Evolutionary conservation across 164 flowering plant genomes (phyloP).

Genomic region (Chloranthus sessilifolius): DNA sequence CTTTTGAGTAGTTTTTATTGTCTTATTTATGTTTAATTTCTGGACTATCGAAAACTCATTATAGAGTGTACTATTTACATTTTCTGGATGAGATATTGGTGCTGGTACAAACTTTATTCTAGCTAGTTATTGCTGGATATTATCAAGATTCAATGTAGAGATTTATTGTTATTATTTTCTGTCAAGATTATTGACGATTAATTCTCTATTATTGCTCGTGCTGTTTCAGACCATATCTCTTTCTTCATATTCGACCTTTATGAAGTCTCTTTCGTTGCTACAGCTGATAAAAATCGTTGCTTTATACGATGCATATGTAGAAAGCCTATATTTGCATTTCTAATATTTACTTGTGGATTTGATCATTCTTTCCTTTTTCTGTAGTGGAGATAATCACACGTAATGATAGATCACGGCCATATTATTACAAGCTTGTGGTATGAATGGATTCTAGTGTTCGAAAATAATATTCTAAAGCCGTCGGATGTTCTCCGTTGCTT

Average conservation of each 20-base stretch:
- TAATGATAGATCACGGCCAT: slow-evolving; percentile 24
- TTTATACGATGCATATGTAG: slow-evolving; percentile 6
- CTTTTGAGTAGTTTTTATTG: too few species aligned
- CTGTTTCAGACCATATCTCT: background rate
- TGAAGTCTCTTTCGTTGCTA: background rate
- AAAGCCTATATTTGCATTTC: slow-evolving; percentile 7
- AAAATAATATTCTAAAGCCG: slow-evolving; percentile 10
- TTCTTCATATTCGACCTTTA: background rate
- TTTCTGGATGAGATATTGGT: too few species aligned
- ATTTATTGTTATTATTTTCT: too few species aligned
- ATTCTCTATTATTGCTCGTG: too few species aligned
- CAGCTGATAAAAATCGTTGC: slow-evolving; percentile 8
- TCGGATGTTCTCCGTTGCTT: slow-evolving; percentile 5
- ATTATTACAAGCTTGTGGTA: slow-evolving; percentile 19
- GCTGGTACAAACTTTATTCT: too few species aligned
- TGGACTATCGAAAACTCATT: too few species aligned
- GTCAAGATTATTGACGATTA: too few species aligned
- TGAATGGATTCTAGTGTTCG: slow-evolving; percentile 7
- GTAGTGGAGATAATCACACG: slow-evolving; percentile 18
- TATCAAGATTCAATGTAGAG: too few species aligned
- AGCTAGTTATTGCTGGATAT: too few species aligned
- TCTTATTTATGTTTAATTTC: too few species aligned
- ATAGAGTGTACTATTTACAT: too few species aligned
- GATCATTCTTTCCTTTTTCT: slow-evolving; percentile 12
- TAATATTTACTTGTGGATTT: slow-evolving; percentile 3